phyloP scores from a whole-genome alignment of 495 filamentous ascomycete genomes.

The Amorphotheca resinae region DNA sequence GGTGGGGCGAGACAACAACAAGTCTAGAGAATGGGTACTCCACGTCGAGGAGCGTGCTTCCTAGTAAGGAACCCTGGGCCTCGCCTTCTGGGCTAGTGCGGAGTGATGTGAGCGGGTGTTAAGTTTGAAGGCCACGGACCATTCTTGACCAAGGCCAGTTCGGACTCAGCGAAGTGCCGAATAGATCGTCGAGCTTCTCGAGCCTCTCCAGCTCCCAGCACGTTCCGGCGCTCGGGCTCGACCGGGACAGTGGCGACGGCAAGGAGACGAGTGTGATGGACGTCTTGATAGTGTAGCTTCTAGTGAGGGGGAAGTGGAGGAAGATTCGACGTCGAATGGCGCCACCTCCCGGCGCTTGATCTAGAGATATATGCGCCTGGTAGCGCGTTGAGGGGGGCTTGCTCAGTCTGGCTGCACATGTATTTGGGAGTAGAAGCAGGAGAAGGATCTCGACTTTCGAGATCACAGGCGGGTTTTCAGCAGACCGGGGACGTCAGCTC shows the following conservation, averaged over 20 bases:
- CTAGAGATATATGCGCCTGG: no score
- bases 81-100: slow-evolving; percentile 8
- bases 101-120: slow-evolving; percentile 16
- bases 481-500: no score
- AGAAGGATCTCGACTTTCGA: no score
- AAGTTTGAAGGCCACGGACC: slow-evolving; percentile 17
- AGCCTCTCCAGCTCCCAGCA: slow-evolving; percentile 11
- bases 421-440: no score
- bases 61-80: slow-evolving; percentile 11
- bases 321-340: background rate
- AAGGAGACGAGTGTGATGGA: no score
- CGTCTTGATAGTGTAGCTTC: background rate
- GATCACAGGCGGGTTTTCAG: no score
- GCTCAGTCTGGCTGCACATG: no score
- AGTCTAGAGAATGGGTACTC: slow-evolving; percentile 8
- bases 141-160: slow-evolving; percentile 16
- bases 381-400: no score
- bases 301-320: background rate
- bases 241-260: slow-evolving; percentile 4
- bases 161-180: slow-evolving; percentile 6
- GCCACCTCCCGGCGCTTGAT: background rate
- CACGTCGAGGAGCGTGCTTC: slow-evolving; percentile 11
- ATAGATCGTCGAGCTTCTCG: slow-evolving; percentile 12
- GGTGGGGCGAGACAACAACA: slow-evolving; percentile 15
- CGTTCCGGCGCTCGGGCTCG: slow-evolving; percentile 12